A percentile compares a stretch with the other conserved stretches of the same genome.
phyloP scores from a whole-genome alignment of 495 filamentous ascomycete species.

The Neurospora pannonica region DNA sequence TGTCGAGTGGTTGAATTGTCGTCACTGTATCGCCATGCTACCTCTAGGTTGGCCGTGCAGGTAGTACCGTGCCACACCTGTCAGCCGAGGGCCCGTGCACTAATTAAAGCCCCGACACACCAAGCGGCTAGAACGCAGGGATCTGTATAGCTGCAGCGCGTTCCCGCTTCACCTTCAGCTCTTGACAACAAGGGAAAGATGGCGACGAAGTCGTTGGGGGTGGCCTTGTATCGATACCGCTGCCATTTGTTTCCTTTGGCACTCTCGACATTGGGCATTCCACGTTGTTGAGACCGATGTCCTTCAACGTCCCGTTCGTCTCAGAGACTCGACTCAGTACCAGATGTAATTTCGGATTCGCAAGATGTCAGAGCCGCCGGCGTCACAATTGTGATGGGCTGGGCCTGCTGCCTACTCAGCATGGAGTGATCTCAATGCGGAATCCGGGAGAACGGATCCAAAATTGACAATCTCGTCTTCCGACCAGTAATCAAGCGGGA shows the following conservation, averaged over 20 bases:
- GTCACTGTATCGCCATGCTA: background rate
- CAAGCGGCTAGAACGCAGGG: background rate
- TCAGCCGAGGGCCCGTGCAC: background rate
- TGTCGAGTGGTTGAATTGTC: background rate
- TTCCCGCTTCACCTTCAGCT: background rate
- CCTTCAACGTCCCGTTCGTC: background rate
- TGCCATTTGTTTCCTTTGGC: background rate
- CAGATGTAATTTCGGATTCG: background rate
- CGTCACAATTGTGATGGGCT: background rate
- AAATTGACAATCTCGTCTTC: background rate
- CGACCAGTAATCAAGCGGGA: background rate
- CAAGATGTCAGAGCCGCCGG: background rate
- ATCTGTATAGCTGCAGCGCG: background rate
- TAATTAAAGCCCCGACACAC: background rate
- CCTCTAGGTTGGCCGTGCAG: background rate
- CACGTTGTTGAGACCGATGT: background rate
- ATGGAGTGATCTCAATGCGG: background rate
- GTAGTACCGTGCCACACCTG: background rate
- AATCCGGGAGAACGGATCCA: background rate
- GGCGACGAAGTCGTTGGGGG: background rate
- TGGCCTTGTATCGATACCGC: background rate
- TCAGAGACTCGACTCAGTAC: background rate
- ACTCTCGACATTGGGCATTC: background rate
- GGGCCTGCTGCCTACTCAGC: background rate
- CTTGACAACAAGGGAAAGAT: background rate